These are phyloP conservation scores for Chiua sp. DNA, from an alignment of 1,284 basidiomycete species.

Conservation along the genomic window DNA sequence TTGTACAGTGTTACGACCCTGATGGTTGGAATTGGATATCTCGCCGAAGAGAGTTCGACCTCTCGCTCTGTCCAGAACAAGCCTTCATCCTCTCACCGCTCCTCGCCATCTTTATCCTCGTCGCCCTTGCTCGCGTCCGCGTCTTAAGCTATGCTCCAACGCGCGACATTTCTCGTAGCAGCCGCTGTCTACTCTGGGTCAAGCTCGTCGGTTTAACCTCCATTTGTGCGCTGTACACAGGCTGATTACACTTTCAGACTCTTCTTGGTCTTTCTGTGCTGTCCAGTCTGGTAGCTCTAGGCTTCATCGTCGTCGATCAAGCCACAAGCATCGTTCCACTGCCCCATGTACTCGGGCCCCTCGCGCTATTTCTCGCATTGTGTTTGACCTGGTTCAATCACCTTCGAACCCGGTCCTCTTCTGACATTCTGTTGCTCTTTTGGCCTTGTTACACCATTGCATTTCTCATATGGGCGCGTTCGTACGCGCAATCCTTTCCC, in stretches of 20 bases:
- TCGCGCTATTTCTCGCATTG: slow-evolving; percentile 52
- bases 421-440: slow-evolving; percentile 80
- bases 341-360: slow-evolving; percentile 62
- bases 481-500: slow-evolving; percentile 37
- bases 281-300: slow-evolving; percentile 47
- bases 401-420: slow-evolving; percentile 77
- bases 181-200: slow-evolving; percentile 53
- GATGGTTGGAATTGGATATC: slow-evolving; percentile 1
- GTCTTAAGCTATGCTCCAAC: slow-evolving; percentile 33
- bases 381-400: slow-evolving; percentile 75
- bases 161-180: slow-evolving; percentile 43
- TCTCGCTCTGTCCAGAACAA: slow-evolving; percentile 52
- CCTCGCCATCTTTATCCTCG: slow-evolving; percentile 53
- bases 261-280: slow-evolving; percentile 49
- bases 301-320: slow-evolving; percentile 41
- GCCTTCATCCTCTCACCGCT: slow-evolving; percentile 64
- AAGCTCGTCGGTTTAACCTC: slow-evolving; percentile 58
- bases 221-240: neutral
- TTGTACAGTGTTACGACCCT: neutral
- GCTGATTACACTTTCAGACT: slow-evolving; percentile 39
- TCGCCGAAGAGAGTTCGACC: neutral
- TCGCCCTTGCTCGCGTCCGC: slow-evolving; percentile 45
- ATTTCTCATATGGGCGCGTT: slow-evolving; percentile 67
- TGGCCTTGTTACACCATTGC: slow-evolving; percentile 76
- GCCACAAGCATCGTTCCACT: slow-evolving; percentile 48